A percentile compares a stretch with the other conserved stretches of the same genome.
Evolutionary conservation across 192 early-diverging fungal species (phyloP).

Genomic region (Coemansia javaensis): DNA sequence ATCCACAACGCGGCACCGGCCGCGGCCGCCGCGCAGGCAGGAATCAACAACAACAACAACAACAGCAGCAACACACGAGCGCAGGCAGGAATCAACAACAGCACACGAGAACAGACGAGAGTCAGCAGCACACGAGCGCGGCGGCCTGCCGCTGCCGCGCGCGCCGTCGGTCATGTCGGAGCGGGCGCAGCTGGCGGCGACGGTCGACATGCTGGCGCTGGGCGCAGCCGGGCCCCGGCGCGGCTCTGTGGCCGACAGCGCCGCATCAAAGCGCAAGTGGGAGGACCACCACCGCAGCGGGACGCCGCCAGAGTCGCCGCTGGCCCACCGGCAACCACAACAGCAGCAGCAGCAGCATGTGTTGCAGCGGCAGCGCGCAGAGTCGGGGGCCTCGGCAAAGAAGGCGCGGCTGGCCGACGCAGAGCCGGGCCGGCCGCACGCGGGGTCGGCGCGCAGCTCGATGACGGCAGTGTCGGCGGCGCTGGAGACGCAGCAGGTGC

Average conservation of each 20-base stretch:
- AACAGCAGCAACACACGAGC: too few relatives aligned
- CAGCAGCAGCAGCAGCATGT: neutral
- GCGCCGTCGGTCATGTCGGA: conserved; percentile 17
- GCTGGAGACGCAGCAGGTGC: neutral
- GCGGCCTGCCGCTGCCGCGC: neutral
- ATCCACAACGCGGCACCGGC: conserved; percentile 1
- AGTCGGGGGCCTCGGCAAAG: neutral
- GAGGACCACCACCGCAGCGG: neutral
- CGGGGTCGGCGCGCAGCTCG: conserved; percentile 2
- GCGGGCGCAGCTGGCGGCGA: conserved; percentile 17
- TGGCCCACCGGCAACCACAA: neutral
- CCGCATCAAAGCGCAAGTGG: conserved; percentile 8
- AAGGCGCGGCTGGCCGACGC: neutral
- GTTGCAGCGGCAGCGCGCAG: too few relatives aligned
- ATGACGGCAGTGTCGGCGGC: conserved; percentile 6
- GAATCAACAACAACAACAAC: too few relatives aligned
- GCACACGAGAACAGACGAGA: too few relatives aligned
- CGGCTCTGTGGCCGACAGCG: too few relatives aligned
- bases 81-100: too few relatives aligned
- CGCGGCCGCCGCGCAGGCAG: conserved; percentile 8
- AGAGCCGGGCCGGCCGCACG: neutral
- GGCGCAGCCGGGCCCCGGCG: too few relatives aligned
- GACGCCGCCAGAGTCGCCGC: neutral
- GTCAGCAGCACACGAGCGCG: too few relatives aligned
- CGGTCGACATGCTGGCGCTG: conserved; percentile 19